A percentile compares a stretch with the other conserved stretches of the same genome.
Evolutionary conservation across 2,329 filamentous ascomycete species (phyloP).

Genomic region (Apiospora saccharicola): DNA sequence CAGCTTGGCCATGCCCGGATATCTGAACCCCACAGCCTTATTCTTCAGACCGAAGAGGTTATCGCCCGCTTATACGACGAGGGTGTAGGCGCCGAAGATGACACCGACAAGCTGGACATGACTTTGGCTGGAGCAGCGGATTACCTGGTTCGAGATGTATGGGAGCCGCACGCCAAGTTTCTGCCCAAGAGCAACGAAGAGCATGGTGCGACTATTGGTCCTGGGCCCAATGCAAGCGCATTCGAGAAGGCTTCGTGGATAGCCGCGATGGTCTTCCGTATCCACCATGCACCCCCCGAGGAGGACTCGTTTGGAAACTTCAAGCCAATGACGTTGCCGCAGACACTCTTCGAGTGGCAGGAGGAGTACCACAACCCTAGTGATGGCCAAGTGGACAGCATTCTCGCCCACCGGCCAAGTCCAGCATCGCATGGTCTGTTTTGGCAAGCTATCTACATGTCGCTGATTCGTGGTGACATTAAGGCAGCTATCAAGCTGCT

Average conservation of each 20-base stretch:
- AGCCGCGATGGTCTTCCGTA: slow-evolving; percentile 77
- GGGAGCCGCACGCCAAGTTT: slow-evolving; percentile 61
- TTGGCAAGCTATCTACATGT: slow-evolving; percentile 83
- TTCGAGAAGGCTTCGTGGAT: slow-evolving; percentile 81
- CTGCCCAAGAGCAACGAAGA: slow-evolving; percentile 59
- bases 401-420: slow-evolving; percentile 71
- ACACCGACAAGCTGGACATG: slow-evolving; percentile 62
- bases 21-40: slow-evolving; percentile 73
- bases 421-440: slow-evolving; percentile 80
- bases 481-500: slow-evolving; percentile 72
- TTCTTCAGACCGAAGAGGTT: slow-evolving; percentile 78
- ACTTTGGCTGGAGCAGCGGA: slow-evolving; percentile 62
- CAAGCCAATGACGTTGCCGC: slow-evolving; percentile 67
- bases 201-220: slow-evolving; percentile 69
- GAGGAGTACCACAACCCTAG: slow-evolving; percentile 77
- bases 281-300: slow-evolving; percentile 72
- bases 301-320: slow-evolving; percentile 48
- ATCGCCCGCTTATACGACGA: slow-evolving; percentile 71
- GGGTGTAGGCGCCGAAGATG: slow-evolving; percentile 62
- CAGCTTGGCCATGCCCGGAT: slow-evolving; percentile 65
- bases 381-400: slow-evolving; percentile 68
- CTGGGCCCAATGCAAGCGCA: slow-evolving; percentile 64
- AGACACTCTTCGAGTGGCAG: slow-evolving; percentile 85
- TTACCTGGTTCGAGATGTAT: slow-evolving; percentile 58
- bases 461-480: slow-evolving; percentile 79